Evolutionary conservation across 495 filamentous ascomycete species (phyloP).

Genomic region (Staphylotrichum longicolle): DNA sequence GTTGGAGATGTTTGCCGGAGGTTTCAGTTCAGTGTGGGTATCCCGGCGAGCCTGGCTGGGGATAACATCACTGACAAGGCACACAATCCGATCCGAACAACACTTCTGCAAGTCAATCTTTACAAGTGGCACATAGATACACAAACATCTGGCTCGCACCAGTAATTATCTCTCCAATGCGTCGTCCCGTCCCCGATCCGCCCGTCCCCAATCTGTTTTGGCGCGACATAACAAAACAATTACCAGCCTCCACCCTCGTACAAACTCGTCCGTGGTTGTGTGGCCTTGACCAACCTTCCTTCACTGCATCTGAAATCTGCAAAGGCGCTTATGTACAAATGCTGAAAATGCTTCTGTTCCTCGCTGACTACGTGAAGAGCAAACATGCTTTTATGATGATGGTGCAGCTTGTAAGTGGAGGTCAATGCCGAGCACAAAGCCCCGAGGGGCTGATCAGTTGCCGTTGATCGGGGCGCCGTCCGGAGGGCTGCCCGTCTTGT

Average conservation of each 20-base stretch:
- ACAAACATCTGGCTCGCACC: slow-evolving; percentile 9
- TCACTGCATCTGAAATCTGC: background rate
- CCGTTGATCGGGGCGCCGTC: slow-evolving; percentile 44
- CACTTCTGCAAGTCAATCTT: slow-evolving; percentile 2
- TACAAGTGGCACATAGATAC: slow-evolving; percentile 12
- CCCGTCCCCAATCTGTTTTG: too few species aligned
- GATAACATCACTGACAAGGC: too few species aligned
- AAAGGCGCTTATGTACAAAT: slow-evolving; percentile 10
- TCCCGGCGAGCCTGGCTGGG: too few species aligned
- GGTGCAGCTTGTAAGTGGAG: background rate
- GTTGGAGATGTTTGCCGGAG: too few species aligned
- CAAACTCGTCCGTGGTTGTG: background rate
- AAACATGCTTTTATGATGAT: background rate
- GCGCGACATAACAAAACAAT: too few species aligned
- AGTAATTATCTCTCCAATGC: slow-evolving; percentile 12
- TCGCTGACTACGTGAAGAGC: slow-evolving; percentile 9
- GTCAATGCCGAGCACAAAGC: background rate
- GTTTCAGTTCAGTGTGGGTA: too few species aligned
- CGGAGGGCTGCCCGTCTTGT: slow-evolving; percentile 46
- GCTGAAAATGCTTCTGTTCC: slow-evolving; percentile 4
- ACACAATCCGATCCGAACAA: background rate
- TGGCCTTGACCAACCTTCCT: background rate
- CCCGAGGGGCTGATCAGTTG: slow-evolving; percentile 19
- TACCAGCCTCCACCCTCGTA: background rate
- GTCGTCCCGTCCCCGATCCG: background rate